phyloP scores from a whole-genome alignment of 805 yeast species.

The Peterozyma toletana region DNA sequence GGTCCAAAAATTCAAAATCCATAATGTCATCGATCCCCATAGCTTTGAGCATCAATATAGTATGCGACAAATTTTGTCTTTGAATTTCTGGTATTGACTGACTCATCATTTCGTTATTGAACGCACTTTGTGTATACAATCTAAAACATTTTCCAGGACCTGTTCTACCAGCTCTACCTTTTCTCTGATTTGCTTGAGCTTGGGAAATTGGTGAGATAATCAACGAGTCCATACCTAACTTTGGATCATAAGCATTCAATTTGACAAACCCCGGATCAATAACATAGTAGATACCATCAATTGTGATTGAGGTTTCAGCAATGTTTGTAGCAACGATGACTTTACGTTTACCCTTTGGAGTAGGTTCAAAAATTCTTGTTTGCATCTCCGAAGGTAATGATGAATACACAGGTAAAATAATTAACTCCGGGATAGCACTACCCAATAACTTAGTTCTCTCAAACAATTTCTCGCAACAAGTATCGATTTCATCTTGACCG shows the following conservation, averaged over 20 bases:
- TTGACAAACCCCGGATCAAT: slow-evolving; percentile 95
- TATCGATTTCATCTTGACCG: slow-evolving; percentile 94
- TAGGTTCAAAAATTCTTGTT: slow-evolving; percentile 79
- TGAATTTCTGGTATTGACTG: slow-evolving; percentile 88
- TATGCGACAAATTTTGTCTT: slow-evolving; percentile 78
- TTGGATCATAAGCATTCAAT: slow-evolving; percentile 80
- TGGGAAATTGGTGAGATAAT: slow-evolving; percentile 81
- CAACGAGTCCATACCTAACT: slow-evolving; percentile 86
- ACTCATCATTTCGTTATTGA: slow-evolving; percentile 65
- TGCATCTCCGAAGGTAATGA: slow-evolving; percentile 89
- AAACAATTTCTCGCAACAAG: slow-evolving; percentile 68
- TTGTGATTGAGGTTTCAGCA: slow-evolving; percentile 95
- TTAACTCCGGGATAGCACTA: slow-evolving; percentile 52
- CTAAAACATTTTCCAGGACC: slow-evolving; percentile 94
- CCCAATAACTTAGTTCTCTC: slow-evolving; percentile 63
- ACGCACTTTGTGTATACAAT: slow-evolving; percentile 82
- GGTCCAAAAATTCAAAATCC: slow-evolving; percentile 86
- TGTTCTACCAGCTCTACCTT: slow-evolving; percentile 97
- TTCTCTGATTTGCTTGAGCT: slow-evolving; percentile 92
- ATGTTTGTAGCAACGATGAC: slow-evolving; percentile 93
- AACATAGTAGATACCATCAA: slow-evolving; percentile 87
- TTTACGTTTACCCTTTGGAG: slow-evolving; percentile 77
- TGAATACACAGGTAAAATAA: slow-evolving; percentile 84
- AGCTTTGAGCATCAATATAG: slow-evolving; percentile 80
- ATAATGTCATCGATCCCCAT: slow-evolving; percentile 81